A percentile compares a stretch with the other conserved stretches of the same genome.
Conservation (phyloP, 2,329 filamentous ascomycete species). For the Xylaria polymorpha region DNA sequence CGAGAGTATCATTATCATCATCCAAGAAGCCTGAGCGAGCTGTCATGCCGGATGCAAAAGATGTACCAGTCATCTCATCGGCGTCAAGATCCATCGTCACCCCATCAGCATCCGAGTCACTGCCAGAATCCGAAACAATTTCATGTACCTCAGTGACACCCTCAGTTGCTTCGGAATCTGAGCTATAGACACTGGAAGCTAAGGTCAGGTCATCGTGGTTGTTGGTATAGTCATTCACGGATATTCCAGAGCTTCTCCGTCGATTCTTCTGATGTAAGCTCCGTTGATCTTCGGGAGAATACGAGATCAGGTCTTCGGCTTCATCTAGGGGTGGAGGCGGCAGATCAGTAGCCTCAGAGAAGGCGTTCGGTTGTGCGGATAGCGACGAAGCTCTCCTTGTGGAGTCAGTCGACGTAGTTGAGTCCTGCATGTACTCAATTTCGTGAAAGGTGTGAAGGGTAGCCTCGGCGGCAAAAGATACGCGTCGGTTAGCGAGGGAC, state of each 20-base stretch:
- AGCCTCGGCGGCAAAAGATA: constrained; percentile 96
- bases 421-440: constrained; percentile 88
- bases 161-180: constrained; percentile 69
- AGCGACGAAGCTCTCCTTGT: constrained; percentile 77
- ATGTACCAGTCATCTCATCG: constrained; percentile 79
- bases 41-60: constrained; percentile 70
- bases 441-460: constrained; percentile 98
- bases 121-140: constrained; percentile 58
- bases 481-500: constrained; percentile 89
- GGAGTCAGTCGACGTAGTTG: constrained; percentile 81
- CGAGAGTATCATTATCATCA: constrained; percentile 77
- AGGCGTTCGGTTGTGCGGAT: constrained; percentile 50
- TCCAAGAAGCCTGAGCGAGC: constrained; percentile 64
- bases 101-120: constrained; percentile 73
- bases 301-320: constrained; percentile 65
- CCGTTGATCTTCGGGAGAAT: constrained; percentile 73
- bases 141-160: constrained; percentile 66
- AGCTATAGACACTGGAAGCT: constrained; percentile 84
- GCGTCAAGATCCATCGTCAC: constrained; percentile 83
- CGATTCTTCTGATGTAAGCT: constrained; percentile 71
- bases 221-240: constrained; percentile 72
- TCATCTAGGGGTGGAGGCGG: constrained; percentile 73
- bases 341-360: constrained; percentile 63
- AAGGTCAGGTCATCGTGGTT: constrained; percentile 73
- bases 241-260: constrained; percentile 74